Conservation (phyloP, 2,329 filamentous ascomycete genomes). For the Ceratocystis alfenasii region DNA sequence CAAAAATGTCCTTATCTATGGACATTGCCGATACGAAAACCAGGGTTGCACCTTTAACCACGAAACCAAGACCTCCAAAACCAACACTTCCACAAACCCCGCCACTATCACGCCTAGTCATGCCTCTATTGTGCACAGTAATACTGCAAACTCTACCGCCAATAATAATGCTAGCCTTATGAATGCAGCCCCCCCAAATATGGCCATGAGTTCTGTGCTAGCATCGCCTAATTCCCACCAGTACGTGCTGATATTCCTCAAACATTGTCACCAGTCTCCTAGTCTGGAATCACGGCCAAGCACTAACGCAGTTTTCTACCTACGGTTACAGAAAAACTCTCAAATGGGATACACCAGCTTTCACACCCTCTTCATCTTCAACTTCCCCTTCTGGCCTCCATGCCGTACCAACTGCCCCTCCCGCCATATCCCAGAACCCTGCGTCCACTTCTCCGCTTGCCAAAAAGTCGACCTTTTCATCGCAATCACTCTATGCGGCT, state of each 20-base stretch:
- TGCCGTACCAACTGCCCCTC: conserved; percentile 17
- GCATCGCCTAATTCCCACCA: conserved; percentile 19
- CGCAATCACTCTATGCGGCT: conserved; percentile 78
- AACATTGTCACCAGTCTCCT: neutral
- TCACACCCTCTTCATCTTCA: conserved; percentile 53
- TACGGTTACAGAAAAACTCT: conserved; percentile 30
- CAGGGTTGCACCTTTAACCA: conserved; percentile 87
- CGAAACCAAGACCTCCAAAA: conserved; percentile 45
- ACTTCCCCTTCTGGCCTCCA: conserved; percentile 20
- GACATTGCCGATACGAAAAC: conserved; percentile 83
- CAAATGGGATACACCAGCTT: conserved; percentile 93
- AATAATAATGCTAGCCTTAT: conserved; percentile 5
- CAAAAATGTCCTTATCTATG: conserved; percentile 86
- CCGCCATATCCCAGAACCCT: conserved; percentile 16
- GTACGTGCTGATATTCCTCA: conserved; percentile 10
- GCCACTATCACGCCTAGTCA: conserved; percentile 16
- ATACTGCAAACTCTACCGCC: conserved; percentile 10
- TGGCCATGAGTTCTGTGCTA: conserved; percentile 14
- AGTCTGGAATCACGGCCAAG: neutral
- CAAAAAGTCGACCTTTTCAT: conserved; percentile 70
- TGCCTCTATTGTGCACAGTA: conserved; percentile 22
- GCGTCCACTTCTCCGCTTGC: conserved; percentile 23
- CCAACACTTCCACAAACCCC: conserved; percentile 11
- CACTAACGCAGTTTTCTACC: neutral
- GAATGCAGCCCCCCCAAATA: conserved; percentile 6